A percentile compares a stretch with the other conserved stretches of the same genome.
Conservation (phyloP, 768 basidiomycete genomes). For the Auricularia sp. region DNA sequence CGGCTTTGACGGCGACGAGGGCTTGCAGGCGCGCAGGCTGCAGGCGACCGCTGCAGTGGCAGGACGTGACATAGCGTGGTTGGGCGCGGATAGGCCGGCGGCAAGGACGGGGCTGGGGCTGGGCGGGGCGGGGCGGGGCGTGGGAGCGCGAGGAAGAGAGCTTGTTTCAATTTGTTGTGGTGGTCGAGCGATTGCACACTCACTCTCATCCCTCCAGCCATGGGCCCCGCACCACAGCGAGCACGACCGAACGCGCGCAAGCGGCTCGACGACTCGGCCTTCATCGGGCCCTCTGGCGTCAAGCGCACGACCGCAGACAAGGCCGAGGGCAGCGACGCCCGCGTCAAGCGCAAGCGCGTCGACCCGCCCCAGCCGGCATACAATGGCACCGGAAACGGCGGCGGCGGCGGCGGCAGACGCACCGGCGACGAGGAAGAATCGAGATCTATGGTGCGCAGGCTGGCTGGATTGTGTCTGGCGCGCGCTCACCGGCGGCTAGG, state of each 20-base stretch:
- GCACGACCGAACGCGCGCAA: not conserved
- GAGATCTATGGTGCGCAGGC: too few species aligned
- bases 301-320: not conserved
- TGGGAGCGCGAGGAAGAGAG: too few species aligned
- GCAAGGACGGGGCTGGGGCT: too few species aligned
- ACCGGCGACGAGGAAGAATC: too few species aligned
- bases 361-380: not conserved
- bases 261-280: slow-evolving; percentile 1
- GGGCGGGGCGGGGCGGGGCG: too few species aligned
- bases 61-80: too few species aligned
- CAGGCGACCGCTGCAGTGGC: too few species aligned
- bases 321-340: not conserved
- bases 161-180: too few species aligned
- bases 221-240: not conserved
- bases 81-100: too few species aligned
- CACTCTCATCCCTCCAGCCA: not conserved
- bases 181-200: not conserved
- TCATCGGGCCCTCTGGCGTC: not conserved
- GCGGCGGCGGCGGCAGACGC: not conserved
- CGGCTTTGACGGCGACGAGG: too few species aligned
- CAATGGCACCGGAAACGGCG: not conserved
- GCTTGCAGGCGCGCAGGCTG: too few species aligned
- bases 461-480: too few species aligned
- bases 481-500: slow-evolving; percentile 28
- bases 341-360: slow-evolving; percentile 1